Evolutionary conservation across 2,329 filamentous ascomycete species (phyloP).

Genomic region (Sclerotiophoma versabilis): DNA sequence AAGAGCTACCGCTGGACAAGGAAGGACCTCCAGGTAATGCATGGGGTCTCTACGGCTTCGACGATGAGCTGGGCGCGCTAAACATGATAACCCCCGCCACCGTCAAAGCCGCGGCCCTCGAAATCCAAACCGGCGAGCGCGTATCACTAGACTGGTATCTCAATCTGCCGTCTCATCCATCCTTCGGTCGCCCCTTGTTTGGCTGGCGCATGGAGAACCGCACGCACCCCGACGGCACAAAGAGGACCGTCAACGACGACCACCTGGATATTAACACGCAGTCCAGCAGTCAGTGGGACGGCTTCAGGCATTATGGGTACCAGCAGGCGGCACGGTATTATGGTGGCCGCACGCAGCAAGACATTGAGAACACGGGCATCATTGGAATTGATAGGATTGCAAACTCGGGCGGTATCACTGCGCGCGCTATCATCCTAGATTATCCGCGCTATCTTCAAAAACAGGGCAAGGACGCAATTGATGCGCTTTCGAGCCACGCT

Average conservation of each 20-base stretch:
- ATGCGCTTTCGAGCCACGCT: constrained; percentile 31
- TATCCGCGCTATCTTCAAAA: constrained; percentile 39
- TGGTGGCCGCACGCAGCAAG: constrained; percentile 50
- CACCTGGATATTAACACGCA: constrained; percentile 49
- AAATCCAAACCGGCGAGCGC: constrained; percentile 54
- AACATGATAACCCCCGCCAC: constrained; percentile 61
- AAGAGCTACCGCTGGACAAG: constrained; percentile 59
- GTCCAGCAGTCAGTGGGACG: constrained; percentile 50
- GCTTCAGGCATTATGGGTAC: constrained; percentile 53
- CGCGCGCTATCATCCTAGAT: constrained; percentile 41
- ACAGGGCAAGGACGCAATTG: constrained; percentile 26
- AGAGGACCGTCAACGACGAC: constrained; percentile 48
- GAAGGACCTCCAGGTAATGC: constrained; percentile 61
- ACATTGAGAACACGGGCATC: constrained; percentile 46
- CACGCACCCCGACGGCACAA: constrained; percentile 36
- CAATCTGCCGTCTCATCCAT: constrained; percentile 49
- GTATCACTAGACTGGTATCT: constrained; percentile 52
- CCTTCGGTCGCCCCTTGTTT: constrained; percentile 46
- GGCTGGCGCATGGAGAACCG: constrained; percentile 39
- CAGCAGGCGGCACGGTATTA: constrained; percentile 53
- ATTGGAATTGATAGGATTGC: constrained; percentile 53
- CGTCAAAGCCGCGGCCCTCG: constrained; percentile 52
- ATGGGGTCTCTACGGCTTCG: constrained; percentile 62
- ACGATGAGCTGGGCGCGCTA: constrained; percentile 62
- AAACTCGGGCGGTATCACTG: constrained; percentile 40